These are phyloP conservation scores for Biscutella auriculata DNA, from an alignment of 441 rosid genomes.

Conservation along the genomic window DNA sequence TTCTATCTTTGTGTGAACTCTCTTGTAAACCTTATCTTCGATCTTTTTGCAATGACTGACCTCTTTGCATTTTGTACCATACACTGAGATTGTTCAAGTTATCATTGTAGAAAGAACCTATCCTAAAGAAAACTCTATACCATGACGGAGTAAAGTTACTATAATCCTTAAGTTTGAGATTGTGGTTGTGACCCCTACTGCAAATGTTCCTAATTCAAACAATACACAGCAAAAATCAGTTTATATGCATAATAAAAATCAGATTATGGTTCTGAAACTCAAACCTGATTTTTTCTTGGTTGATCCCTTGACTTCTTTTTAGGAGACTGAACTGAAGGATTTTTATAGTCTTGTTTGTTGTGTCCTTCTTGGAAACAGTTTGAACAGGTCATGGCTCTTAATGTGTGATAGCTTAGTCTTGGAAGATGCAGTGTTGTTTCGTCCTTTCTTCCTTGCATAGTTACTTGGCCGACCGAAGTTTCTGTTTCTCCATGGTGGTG, in stretches of 20 bases:
- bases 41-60: accelerated
- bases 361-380: neutral
- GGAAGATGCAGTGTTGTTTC: neutral
- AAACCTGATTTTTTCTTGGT: too few relatives aligned
- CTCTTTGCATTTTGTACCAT: neutral
- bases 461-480: neutral
- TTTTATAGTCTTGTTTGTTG: too few relatives aligned
- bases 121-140: neutral
- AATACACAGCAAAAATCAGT: too few relatives aligned
- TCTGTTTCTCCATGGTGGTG: neutral
- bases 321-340: too few relatives aligned
- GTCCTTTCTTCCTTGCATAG: too few relatives aligned
- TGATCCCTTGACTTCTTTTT: too few relatives aligned
- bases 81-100: neutral
- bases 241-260: too few relatives aligned
- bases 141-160: neutral
- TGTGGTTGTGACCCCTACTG: too few relatives aligned
- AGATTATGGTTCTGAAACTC: too few relatives aligned
- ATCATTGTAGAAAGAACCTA: neutral
- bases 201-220: too few relatives aligned
- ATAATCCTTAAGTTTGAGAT: too few relatives aligned
- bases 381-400: neutral
- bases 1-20: neutral
- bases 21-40: neutral
- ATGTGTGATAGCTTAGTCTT: neutral